Evolutionary conservation across 371 early-diverging fungal species (phyloP).

Genomic region (Rozella allomycis): DNA sequence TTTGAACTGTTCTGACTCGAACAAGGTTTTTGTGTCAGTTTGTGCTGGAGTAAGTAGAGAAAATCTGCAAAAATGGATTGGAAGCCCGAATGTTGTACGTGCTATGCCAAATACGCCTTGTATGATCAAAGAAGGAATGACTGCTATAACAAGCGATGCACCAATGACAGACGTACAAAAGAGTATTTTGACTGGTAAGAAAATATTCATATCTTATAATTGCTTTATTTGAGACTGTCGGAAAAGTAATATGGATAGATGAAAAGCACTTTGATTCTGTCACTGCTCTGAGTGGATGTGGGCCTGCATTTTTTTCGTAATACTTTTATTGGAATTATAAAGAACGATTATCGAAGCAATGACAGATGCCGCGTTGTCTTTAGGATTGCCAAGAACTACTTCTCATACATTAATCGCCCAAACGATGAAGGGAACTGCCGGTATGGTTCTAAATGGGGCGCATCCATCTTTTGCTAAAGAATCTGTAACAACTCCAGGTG

Average conservation of each 20-base stretch:
- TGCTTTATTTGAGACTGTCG: conserved; percentile 40
- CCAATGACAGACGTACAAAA: conserved; percentile 24
- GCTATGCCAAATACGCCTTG: conserved; percentile 91
- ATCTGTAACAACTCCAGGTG: conserved; percentile 28
- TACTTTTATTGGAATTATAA: too few relatives aligned
- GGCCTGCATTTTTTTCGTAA: conserved; percentile 90
- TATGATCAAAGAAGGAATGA: conserved; percentile 60
- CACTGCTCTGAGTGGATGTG: conserved; percentile 61
- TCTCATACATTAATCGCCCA: conserved; percentile 60
- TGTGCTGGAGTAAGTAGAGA: conserved; percentile 22
- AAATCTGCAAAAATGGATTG: conserved; percentile 19
- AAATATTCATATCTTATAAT: too few relatives aligned
- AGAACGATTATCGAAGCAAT: conserved; percentile 54
- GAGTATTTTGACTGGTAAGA: too few relatives aligned
- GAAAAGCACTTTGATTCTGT: conserved; percentile 60
- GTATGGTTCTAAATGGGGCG: conserved; percentile 44
- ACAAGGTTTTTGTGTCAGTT: too few relatives aligned
- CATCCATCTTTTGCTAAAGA: conserved; percentile 32
- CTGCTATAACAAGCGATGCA: conserved; percentile 51
- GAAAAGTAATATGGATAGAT: conserved; percentile 58
- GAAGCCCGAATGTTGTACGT: conserved; percentile 38
- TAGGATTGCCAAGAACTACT: conserved; percentile 49
- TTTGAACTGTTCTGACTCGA: too few relatives aligned
- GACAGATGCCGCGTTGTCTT: conserved; percentile 51
- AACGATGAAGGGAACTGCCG: conserved; percentile 70